A percentile compares a stretch with the other conserved stretches of the same genome.
Conservation (phyloP, 23 red algal genomes). For the Pyropia haitanensis region DNA sequence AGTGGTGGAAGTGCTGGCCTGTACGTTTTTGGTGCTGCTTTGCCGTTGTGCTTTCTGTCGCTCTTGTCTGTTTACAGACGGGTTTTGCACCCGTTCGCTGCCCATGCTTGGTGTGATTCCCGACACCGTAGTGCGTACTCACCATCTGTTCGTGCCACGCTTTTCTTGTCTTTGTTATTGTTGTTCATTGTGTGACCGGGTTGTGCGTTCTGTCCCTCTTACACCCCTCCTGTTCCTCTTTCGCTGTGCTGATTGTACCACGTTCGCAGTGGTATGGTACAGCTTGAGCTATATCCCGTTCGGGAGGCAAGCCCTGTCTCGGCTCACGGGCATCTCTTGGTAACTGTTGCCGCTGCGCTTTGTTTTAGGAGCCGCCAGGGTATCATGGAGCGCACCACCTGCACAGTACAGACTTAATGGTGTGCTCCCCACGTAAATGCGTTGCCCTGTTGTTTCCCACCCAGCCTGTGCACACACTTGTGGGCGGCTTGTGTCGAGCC, state of each 20-base stretch:
- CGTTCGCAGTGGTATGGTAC: conserved; percentile 49
- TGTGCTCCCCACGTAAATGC: no score
- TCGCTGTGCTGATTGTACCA: not conserved
- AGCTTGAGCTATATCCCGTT: conserved; percentile 66
- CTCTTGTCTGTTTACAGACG: no score
- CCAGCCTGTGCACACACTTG: no score
- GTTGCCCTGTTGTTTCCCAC: no score
- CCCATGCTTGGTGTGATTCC: not conserved
- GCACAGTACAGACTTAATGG: no score
- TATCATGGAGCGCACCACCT: no score
- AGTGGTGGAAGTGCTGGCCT: conserved; percentile 47
- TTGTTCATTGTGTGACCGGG: no score
- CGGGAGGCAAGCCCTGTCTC: conserved; percentile 43
- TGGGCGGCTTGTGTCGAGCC: no score
- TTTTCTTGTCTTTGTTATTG: not conserved
- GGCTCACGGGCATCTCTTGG: conserved; percentile 17
- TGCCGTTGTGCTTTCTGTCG: no score
- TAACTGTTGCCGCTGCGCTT: no score
- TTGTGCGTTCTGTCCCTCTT: not conserved
- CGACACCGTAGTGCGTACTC: not conserved
- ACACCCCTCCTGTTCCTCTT: not conserved
- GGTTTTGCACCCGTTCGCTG: no score
- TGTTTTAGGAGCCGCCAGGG: no score
- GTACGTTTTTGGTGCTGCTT: conserved; percentile 19
- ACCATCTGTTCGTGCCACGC: not conserved